Percentiles rank a stretch among this genome's conserved stretches.
These are phyloP conservation scores for Ballota nigra DNA, from an alignment of 257 asterid species.

Conservation along the genomic window DNA sequence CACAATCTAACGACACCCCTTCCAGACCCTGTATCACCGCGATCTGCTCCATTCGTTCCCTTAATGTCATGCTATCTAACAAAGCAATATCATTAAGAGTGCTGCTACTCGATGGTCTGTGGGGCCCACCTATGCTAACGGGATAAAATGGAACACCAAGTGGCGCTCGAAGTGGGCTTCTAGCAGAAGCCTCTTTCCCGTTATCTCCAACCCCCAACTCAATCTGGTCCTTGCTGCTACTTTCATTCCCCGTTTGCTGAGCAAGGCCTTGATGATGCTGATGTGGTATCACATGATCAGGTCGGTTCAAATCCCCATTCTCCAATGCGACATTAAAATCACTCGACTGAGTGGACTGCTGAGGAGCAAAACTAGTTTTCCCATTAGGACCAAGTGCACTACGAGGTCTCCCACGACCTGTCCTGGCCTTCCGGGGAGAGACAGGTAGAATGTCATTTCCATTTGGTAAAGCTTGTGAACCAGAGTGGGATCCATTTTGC, in stretches of 20 bases:
- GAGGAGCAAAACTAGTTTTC: conserved; percentile 31
- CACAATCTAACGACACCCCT: conserved; percentile 80
- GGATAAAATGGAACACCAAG: conserved; percentile 75
- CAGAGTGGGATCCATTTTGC: conserved; percentile 47
- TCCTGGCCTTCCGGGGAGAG: conserved; percentile 64
- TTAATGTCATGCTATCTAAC: conserved; percentile 59
- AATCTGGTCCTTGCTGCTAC: conserved; percentile 29
- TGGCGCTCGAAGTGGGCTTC: conserved; percentile 75
- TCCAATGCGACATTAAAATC: conserved; percentile 30
- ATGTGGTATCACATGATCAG: conserved; percentile 19
- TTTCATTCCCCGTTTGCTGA: conserved; percentile 28
- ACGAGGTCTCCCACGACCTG: conserved; percentile 41
- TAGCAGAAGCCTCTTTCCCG: conserved; percentile 43
- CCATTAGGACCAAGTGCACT: conserved; percentile 49
- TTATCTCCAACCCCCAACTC: conserved; percentile 40
- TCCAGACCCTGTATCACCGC: conserved; percentile 70
- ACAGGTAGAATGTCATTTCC: conserved; percentile 47
- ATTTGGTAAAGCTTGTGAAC: conserved; percentile 41
- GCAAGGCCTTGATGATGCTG: conserved; percentile 30
- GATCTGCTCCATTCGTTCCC: conserved; percentile 85
- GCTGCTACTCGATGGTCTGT: conserved; percentile 45
- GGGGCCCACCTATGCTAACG: conserved; percentile 67
- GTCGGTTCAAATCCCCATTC: conserved; percentile 37
- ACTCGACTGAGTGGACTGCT: conserved; percentile 29
- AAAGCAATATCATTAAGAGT: conserved; percentile 48